These are phyloP conservation scores for Echium plantagineum DNA, from an alignment of 257 asterid species.

Conservation along the genomic window DNA sequence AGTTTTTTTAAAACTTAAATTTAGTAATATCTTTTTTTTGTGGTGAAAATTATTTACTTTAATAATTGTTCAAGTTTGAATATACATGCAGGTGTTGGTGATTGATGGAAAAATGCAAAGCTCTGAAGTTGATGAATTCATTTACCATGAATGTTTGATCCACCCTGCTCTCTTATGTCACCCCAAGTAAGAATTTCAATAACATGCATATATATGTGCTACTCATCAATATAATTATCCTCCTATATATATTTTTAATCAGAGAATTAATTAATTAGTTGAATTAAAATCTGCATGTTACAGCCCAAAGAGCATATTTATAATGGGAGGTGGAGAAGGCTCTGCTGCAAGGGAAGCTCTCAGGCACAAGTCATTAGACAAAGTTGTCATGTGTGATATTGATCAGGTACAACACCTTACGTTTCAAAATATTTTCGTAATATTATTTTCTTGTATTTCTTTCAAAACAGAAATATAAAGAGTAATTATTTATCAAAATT, in stretches of 20 bases:
- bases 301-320: conserved; percentile 80
- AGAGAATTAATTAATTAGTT: background rate
- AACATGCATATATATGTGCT: background rate
- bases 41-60: no score
- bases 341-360: conserved; percentile 88
- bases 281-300: conserved; percentile 1
- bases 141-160: conserved; percentile 87
- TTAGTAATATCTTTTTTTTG: no score
- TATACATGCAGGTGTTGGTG: conserved; percentile 53
- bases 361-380: conserved; percentile 63
- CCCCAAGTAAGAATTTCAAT: conserved; percentile 30
- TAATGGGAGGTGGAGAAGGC: conserved; percentile 99
- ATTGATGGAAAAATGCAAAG: conserved; percentile 96
- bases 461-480: no score
- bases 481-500: no score
- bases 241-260: no score
- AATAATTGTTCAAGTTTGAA: no score
- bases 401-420: conserved; percentile 46
- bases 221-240: background rate
- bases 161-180: conserved; percentile 83
- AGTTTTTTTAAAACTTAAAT: no score
- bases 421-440: no score
- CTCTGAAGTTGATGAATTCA: conserved; percentile 90
- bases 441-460: no score
- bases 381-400: conserved; percentile 91